A percentile compares a stretch with the other conserved stretches of the same genome.
These are phyloP conservation scores for Exophiala bonariae DNA, from an alignment of 2,329 filamentous ascomycete species.

Conservation along the genomic window DNA sequence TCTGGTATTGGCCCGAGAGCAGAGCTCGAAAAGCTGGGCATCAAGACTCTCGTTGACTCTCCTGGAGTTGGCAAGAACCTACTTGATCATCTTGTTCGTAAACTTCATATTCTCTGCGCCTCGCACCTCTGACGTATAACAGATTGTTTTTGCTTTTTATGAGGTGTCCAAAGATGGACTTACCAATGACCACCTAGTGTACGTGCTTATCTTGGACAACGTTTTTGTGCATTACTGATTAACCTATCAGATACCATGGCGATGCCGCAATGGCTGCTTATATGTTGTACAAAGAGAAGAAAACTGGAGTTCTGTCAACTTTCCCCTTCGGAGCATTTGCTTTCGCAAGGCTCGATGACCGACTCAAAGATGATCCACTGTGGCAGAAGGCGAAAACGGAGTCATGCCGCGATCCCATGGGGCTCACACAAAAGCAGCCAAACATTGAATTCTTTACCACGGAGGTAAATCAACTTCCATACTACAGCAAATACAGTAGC, in stretches of 20 bases:
- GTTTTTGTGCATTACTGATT: not conserved
- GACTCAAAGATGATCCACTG: conserved; percentile 54
- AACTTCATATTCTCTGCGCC: conserved; percentile 28
- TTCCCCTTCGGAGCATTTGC: conserved; percentile 66
- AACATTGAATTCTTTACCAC: conserved; percentile 65
- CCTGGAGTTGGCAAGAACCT: conserved; percentile 57
- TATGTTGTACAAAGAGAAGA: conserved; percentile 58
- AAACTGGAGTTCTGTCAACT: conserved; percentile 58
- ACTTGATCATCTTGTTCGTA: conserved; percentile 51
- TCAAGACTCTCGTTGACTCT: conserved; percentile 45
- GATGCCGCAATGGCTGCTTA: conserved; percentile 53
- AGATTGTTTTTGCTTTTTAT: conserved; percentile 63
- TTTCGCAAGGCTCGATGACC: conserved; percentile 62
- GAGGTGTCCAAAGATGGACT: conserved; percentile 53
- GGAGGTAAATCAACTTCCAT: conserved; percentile 49
- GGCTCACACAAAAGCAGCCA: conserved; percentile 56
- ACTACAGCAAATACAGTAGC: not conserved
- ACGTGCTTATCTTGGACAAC: not conserved
- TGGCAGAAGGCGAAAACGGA: conserved; percentile 53
- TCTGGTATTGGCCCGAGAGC: conserved; percentile 54
- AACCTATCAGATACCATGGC: conserved; percentile 47
- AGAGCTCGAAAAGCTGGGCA: conserved; percentile 44
- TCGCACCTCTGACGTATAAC: conserved; percentile 12
- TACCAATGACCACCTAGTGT: conserved; percentile 57
- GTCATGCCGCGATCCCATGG: conserved; percentile 63